These are phyloP conservation scores for Corymbia maculata DNA, from an alignment of 345 rosid genomes.

Conservation along the genomic window DNA sequence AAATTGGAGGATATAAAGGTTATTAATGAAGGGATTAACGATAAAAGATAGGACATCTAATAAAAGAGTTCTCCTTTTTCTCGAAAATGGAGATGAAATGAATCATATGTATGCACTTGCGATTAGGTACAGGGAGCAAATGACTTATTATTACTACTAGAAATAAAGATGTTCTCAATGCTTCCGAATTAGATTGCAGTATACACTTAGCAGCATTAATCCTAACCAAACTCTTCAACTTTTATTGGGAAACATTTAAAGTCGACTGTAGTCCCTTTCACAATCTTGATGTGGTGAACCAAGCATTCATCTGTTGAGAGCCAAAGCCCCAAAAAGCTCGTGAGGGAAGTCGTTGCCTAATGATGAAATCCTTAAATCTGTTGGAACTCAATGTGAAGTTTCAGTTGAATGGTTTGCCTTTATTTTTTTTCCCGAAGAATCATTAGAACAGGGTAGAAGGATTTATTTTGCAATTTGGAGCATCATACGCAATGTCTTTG, in stretches of 20 bases:
- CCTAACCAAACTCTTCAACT: neutral
- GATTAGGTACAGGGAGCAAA: too few species aligned
- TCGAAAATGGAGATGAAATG: neutral
- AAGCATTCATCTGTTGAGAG: neutral
- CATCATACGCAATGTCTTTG: too few species aligned
- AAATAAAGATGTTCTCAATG: neutral
- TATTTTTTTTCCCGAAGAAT: fast-evolving
- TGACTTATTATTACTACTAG: neutral
- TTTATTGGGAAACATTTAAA: neutral
- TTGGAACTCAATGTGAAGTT: too few species aligned
- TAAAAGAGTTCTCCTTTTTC: neutral
- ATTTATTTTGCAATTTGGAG: too few species aligned
- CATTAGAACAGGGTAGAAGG: too few species aligned
- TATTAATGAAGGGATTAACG: neutral
- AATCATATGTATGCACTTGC: too few species aligned
- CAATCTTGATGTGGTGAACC: too few species aligned
- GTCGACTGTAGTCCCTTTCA: too few species aligned
- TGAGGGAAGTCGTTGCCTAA: too few species aligned
- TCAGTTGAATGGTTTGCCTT: too few species aligned
- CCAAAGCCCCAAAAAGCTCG: too few species aligned
- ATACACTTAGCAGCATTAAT: neutral
- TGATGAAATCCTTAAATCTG: too few species aligned
- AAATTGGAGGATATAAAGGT: neutral
- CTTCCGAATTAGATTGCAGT: neutral
- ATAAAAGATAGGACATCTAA: neutral